These are phyloP conservation scores for Helicocarpus griseus DNA, from an alignment of 2,329 filamentous ascomycete genomes.

Conservation along the genomic window DNA sequence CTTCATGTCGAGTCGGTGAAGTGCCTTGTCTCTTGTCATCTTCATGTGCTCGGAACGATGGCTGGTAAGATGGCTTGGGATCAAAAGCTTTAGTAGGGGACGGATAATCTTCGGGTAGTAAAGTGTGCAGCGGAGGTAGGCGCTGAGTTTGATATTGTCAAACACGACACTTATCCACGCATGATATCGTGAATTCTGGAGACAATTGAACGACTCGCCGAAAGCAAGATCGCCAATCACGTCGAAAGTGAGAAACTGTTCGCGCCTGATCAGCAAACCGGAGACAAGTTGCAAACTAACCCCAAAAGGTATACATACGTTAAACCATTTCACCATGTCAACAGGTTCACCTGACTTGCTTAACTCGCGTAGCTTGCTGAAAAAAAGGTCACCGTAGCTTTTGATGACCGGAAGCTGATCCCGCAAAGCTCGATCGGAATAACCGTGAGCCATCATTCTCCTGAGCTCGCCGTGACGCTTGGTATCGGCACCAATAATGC, in stretches of 20 bases:
- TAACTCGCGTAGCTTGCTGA: background rate
- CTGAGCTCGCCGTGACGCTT: background rate
- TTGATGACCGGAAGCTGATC: constrained; percentile 9
- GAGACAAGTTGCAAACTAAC: too few relatives aligned
- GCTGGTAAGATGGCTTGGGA: too few relatives aligned
- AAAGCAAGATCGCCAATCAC: constrained; percentile 31
- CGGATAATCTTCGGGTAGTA: background rate
- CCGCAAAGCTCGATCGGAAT: background rate
- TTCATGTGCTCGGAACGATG: too few relatives aligned
- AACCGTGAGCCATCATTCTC: background rate
- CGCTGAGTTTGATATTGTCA: constrained; percentile 15
- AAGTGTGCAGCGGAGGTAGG: background rate
- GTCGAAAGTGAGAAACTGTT: too few relatives aligned
- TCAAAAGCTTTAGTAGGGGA: background rate
- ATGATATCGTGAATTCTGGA: constrained; percentile 28
- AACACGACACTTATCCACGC: constrained; percentile 32
- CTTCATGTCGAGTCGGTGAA: too few relatives aligned
- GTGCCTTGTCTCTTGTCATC: too few relatives aligned
- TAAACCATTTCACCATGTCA: constrained; percentile 25
- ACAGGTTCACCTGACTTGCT: background rate
- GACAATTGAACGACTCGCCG: constrained; percentile 30
- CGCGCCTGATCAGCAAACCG: too few relatives aligned
- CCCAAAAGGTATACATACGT: too few relatives aligned
- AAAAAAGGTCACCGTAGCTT: background rate
- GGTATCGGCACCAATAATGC: background rate